Evolutionary conservation across 2,329 filamentous ascomycete species (phyloP), one percentile per base, ranked within the genome.

Genomic region (Penicillium sp.): DNA sequence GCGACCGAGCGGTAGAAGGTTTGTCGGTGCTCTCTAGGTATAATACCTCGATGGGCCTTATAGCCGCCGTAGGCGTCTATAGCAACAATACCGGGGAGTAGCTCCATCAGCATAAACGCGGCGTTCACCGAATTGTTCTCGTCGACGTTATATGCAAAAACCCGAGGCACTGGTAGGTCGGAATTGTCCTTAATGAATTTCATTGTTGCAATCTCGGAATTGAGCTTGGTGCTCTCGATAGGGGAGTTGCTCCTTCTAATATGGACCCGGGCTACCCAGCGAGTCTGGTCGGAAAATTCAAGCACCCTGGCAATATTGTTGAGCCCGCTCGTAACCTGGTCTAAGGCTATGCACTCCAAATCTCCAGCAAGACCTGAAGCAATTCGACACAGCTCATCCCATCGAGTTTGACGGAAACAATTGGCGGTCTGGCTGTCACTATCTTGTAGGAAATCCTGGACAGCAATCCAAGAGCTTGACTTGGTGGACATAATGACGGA

Each of bases 101-200:
- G 28, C 56, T 58, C 58, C 20, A 68, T 63, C 16, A 69, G 45
- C 4, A 64, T 59, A 43, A 61, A 67, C 3, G 63, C 56, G 5
- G 56, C 57, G 3, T 61, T 55, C 13, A 60, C 50, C 4, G 38
- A 20, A 40, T 65, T 65, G n/a, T 42, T 38, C 16, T 48, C 26
- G 29, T 40, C 29, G 37, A 16, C 16, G 36, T 48, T 27, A 38
- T 46, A 46, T 2, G 27, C 44, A 34, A 42, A 41, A 34, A 31
- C 14, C 16, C 36, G 27, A 26, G 38, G 32, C 14, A 42, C 23
- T 31, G 38, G 38, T 37, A 46, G n/a, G 16, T 46, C 39, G 23
- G 22, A n/a, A 22, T 40, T 20, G n/a, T 46, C 36, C 14, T 36
- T 35, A n/a, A 46, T 46, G 16, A 46, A 40, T 16, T 42, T 18